Conservation (phyloP, 208 protist genomes). For the Trypanosoma vivax region DNA sequence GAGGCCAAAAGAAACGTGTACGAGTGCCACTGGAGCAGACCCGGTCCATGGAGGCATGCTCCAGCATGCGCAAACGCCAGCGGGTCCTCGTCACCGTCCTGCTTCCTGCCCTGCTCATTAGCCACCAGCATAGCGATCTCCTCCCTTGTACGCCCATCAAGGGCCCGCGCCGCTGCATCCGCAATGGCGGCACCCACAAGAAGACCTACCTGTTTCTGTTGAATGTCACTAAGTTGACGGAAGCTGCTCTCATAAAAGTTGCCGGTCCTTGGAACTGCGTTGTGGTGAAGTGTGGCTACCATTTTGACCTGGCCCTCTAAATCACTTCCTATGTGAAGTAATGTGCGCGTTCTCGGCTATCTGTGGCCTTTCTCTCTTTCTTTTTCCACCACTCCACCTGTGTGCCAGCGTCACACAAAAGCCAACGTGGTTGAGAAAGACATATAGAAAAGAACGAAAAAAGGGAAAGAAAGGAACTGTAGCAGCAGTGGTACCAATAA, state of each 20-base stretch:
- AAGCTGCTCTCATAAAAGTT: conserved; percentile 85
- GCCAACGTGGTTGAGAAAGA: not conserved
- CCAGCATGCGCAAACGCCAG: conserved; percentile 6
- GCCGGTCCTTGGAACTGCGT: conserved; percentile 12
- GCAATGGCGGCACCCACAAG: conserved; percentile 68
- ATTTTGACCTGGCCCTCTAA: conserved; percentile 1
- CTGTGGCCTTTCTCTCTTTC: conserved; percentile 1
- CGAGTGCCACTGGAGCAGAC: conserved; percentile 30
- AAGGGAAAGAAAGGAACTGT: not conserved
- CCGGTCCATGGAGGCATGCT: not conserved
- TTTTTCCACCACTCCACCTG: not conserved
- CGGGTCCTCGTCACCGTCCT: conserved; percentile 10
- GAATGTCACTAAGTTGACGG: conserved; percentile 75
- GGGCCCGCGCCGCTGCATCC: conserved; percentile 62
- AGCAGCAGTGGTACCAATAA: not conserved
- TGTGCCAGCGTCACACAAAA: not conserved
- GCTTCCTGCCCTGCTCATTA: not conserved
- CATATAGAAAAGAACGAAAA: not conserved
- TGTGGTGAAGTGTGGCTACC: conserved; percentile 15
- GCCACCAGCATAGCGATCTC: conserved; percentile 24
- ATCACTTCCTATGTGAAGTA: not conserved
- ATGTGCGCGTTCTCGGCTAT: not conserved
- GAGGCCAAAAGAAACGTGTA: conserved; percentile 56
- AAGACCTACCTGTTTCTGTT: conserved; percentile 74
- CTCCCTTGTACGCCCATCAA: conserved; percentile 32